A percentile compares a stretch with the other conserved stretches of the same genome.
Conservation (phyloP, 2,329 filamentous ascomycete species). For the Colletotrichum godetiae region DNA sequence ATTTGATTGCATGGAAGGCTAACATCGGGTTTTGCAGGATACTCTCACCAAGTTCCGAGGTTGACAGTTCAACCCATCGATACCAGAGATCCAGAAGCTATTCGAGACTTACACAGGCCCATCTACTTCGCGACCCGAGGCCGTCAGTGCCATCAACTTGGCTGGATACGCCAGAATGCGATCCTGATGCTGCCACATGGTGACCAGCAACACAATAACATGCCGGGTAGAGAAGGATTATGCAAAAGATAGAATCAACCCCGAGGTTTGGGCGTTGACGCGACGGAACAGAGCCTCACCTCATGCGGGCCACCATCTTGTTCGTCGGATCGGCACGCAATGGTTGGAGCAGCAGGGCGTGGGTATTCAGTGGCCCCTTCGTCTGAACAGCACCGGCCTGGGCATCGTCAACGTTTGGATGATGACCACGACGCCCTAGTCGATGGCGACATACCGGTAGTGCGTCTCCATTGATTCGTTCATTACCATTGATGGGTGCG, state of each 20-base stretch:
- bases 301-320: background rate
- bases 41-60: conserved; percentile 76
- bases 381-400: background rate
- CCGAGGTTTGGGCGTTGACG: background rate
- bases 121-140: background rate
- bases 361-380: background rate
- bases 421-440: background rate
- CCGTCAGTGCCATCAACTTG: background rate
- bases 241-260: too few relatives aligned
- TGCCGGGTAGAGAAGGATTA: background rate
- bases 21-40: conserved; percentile 56
- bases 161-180: background rate
- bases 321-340: background rate
- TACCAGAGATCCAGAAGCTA: background rate
- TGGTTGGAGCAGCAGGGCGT: background rate
- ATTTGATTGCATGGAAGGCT: background rate
- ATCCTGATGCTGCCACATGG: background rate
- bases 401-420: background rate
- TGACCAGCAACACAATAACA: background rate
- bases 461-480: background rate
- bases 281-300: background rate
- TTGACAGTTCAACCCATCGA: background rate
- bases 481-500: background rate
- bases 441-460: background rate
- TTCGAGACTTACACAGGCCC: background rate